Evolutionary conservation across 2,329 filamentous ascomycete species (phyloP), one percentile per base, ranked within the genome.

Genomic region (Exophiala sideris): DNA sequence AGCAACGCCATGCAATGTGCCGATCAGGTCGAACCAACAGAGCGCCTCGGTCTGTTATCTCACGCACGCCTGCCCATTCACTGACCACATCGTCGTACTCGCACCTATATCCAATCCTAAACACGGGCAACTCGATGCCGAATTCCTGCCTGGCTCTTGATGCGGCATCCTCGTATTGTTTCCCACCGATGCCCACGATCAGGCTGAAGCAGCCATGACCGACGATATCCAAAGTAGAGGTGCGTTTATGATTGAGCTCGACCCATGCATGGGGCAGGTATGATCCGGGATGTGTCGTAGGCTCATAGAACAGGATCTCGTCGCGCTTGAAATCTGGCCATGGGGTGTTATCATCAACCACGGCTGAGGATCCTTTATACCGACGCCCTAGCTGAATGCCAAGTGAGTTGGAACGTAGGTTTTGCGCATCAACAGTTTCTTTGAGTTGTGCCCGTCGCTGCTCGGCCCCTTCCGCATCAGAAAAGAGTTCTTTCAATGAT

Each of bases 401-500:
- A 41, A 67, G 48, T 12, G 63, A 60, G 5, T 54, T 45, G 4
- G 51, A 52, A 8, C 42, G 42, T 14, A n/a, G 50, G 14, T 47
- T 35, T 12, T 48, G 38, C 9, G 45, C 14, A 21, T 54, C 32
- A 3, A 49, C 21, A 9, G 38, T 45, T 14, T 48, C 32, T 29
- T 24, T 55, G 18, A 50, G n/a, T 5, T 33, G 18, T 14, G 3
- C 32, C 11, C 40, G 47, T 2, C 33, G 38, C 39, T 68, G 68
- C 7, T 64, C 54, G 18, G 52, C 61, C 1, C 39, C 45, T 0
- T 57, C 36, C 11, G 60, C 48, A 33, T 62, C 54, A 1, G 56
- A 52, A 24, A 54, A 54, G 12, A 54, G 24, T 16, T 48, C 29
- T 32, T 54, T 68, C 83, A 87, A 55, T 84, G 87, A 50, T 96